Evolutionary conservation across 371 early-diverging fungal genomes (phyloP).

Genomic region (Mortierella sp.): DNA sequence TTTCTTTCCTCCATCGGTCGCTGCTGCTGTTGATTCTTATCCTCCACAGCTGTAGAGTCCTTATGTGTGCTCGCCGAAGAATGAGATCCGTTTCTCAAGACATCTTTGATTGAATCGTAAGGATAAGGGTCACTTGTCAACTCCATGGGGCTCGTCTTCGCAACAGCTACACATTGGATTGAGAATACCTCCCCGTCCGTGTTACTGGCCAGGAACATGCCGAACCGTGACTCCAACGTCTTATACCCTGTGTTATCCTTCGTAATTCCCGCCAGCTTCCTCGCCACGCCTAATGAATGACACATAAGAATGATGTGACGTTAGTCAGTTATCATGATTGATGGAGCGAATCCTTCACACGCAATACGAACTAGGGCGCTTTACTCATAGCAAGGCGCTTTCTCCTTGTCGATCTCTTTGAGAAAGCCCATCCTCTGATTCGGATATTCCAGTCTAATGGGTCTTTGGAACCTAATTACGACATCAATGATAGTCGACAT

Average conservation of each 20-base stretch:
- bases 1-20: slow-evolving; percentile 21
- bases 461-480: slow-evolving; percentile 34
- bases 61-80: slow-evolving; percentile 16
- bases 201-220: slow-evolving; percentile 57
- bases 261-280: slow-evolving; percentile 55
- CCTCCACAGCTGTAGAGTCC: slow-evolving; percentile 13
- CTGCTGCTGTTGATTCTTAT: slow-evolving; percentile 18
- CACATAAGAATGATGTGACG: not conserved
- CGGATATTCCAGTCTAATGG: slow-evolving; percentile 52
- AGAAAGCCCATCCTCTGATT: slow-evolving; percentile 52
- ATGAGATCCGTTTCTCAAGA: slow-evolving; percentile 20
- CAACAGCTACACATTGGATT: slow-evolving; percentile 43
- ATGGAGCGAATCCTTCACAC: too few relatives aligned
- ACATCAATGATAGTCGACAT: slow-evolving; percentile 1
- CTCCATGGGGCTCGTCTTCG: slow-evolving; percentile 43
- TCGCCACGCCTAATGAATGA: slow-evolving; percentile 42
- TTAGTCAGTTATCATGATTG: not conserved
- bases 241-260: slow-evolving; percentile 49
- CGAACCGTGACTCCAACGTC: slow-evolving; percentile 55
- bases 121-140: slow-evolving; percentile 36
- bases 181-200: slow-evolving; percentile 37
- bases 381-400: slow-evolving; percentile 53
- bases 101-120: slow-evolving; percentile 29
- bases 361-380: not conserved
- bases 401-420: slow-evolving; percentile 45